Evolutionary conservation across 805 yeast genomes (phyloP).

Genomic region (Saturnispora zaruensis): DNA sequence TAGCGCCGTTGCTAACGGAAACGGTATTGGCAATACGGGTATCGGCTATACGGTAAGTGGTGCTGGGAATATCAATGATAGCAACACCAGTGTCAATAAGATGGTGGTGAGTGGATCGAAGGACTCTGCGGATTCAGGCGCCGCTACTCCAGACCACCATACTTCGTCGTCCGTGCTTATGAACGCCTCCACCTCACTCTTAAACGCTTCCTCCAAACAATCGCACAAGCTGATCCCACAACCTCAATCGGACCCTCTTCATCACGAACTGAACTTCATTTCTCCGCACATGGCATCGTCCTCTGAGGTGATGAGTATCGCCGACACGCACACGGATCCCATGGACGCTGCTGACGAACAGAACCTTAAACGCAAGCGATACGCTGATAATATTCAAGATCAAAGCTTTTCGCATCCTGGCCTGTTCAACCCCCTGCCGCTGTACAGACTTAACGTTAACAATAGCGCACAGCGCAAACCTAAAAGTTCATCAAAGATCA

Average conservation of each 20-base stretch:
- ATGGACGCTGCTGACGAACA: background rate
- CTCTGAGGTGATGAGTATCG: background rate
- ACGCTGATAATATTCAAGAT: background rate
- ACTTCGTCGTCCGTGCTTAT: no score
- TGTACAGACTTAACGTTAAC: background rate
- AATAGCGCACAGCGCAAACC: background rate
- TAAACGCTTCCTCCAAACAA: background rate
- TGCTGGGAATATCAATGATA: background rate
- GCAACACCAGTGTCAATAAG: background rate
- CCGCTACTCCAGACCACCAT: no score
- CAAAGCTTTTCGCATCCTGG: conserved; percentile 4
- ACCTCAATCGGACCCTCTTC: background rate
- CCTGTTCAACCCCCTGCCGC: background rate
- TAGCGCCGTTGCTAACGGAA: background rate
- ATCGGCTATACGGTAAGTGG: background rate
- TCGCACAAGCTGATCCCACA: background rate
- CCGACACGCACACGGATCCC: background rate
- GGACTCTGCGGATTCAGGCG: background rate
- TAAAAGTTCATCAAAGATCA: background rate
- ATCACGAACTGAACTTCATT: background rate
- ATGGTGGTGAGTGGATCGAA: background rate
- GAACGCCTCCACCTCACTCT: background rate
- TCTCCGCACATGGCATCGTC: background rate
- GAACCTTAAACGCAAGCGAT: background rate
- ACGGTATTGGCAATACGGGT: background rate